Base-by-base conservation (phyloP, 176 grass and related monocot species). In the barley (Hordeum vulgare) region DNA sequence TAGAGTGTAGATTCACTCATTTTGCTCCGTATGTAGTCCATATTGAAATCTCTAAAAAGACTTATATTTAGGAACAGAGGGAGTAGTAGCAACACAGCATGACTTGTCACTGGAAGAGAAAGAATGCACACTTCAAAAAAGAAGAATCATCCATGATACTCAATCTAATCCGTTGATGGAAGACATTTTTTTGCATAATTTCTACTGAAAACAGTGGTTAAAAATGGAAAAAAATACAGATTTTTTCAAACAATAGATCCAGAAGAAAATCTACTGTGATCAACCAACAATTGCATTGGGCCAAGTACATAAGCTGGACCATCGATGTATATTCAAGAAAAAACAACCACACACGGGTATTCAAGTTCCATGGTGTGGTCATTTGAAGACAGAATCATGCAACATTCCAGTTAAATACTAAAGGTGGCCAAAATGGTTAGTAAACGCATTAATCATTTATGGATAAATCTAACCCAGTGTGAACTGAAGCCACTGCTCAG, bases 341-440 rank as follows among this genome's bases (percentile, higher is more conserved):
- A 77, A 61, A 60, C 21, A 74, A 54, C 17, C 14, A 42, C 24
- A 25, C 42, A 11, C 24, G 11, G 57, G 35, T 33, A 34, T 62
- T 45, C 20, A 49, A 75, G 54, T 37, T 71, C 70, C 26, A 81
- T 42, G 24, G 3, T 17, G 37, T 2, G 9, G 28, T 44, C 35
- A 75, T 58, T 81, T 75, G 21, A 85, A 61, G 51, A 71, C 37
- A 78, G 13, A 78, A 79, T 26, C 24, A 71, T 21, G 24, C 9
- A 18, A 36, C 26, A 34, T 25, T 35, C 37, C 54, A 71, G 77
- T 47, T 62, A 79, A 47, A 47, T 27, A 49, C 21, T 85, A 72
- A 45, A 28, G 75, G 57, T 78, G 40, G n/a, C 42, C 17, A 11
- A 51, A 70, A 85, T 79, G 64, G 10, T 33, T 78, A 79, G 27